Conservation (phyloP, 2,329 filamentous ascomycete species). For the Monosporascus sp. region DNA sequence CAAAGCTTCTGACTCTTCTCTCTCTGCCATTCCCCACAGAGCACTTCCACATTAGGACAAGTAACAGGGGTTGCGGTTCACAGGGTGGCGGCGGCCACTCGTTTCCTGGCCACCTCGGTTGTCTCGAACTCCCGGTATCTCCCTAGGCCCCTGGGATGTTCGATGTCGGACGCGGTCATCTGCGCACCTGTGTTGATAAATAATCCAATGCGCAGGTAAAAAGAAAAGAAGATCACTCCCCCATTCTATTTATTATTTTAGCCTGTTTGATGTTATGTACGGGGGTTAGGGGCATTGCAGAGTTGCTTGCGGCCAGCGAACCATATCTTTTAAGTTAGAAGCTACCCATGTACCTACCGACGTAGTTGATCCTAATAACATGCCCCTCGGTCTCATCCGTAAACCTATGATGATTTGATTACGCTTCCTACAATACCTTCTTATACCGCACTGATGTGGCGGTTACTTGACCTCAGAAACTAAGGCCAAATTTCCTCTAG, state of each 20-base stretch:
- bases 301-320: background rate
- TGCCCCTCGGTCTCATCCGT: background rate
- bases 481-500: no score
- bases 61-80: no score
- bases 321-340: background rate
- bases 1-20: background rate
- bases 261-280: no score
- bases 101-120: background rate
- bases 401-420: background rate
- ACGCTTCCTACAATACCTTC: background rate
- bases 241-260: background rate
- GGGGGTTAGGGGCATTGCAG: no score
- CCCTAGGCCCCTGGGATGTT: no score
- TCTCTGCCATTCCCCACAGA: no score
- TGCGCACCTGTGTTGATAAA: background rate
- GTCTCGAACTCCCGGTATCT: background rate
- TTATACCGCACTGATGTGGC: no score
- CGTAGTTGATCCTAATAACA: background rate
- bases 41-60: no score
- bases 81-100: background rate
- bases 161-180: no score
- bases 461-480: no score
- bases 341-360: background rate
- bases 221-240: slow-evolving; percentile 2
- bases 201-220: no score